A percentile compares a stretch with the other conserved stretches of the same genome.
Evolutionary conservation across 805 yeast species (phyloP).

Genomic region (Candida easanensis): DNA sequence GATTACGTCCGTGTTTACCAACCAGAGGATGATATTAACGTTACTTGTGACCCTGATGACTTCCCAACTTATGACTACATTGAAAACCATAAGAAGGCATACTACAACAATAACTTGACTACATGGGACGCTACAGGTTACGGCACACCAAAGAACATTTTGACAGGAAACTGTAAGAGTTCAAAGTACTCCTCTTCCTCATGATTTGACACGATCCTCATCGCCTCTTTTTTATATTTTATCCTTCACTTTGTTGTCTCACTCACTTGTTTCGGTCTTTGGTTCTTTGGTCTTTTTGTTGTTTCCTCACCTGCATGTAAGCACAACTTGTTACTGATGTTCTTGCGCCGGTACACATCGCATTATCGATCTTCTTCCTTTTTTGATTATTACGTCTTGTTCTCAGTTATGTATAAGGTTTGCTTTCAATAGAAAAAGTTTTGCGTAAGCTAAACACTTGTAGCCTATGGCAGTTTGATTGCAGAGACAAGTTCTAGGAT

Average conservation of each 20-base stretch:
- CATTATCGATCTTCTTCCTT: neutral
- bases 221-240: neutral
- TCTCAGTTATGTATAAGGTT: neutral
- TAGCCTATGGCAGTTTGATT: no score
- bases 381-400: neutral
- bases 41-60: slow-evolving; percentile 85
- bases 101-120: slow-evolving; percentile 66
- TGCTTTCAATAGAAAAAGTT: neutral
- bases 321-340: neutral
- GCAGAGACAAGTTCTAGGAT: no score
- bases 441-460: no score
- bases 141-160: slow-evolving; percentile 55
- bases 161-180: slow-evolving; percentile 50
- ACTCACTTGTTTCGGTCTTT: neutral
- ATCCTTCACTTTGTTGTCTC: neutral
- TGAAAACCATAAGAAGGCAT: slow-evolving; percentile 63
- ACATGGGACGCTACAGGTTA: slow-evolving; percentile 77
- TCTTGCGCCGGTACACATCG: neutral
- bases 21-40: slow-evolving; percentile 55
- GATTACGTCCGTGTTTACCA: slow-evolving; percentile 94
- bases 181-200: slow-evolving; percentile 24
- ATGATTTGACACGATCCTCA: neutral
- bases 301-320: neutral
- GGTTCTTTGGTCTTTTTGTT: no score
- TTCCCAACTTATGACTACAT: slow-evolving; percentile 88